Evolutionary conservation across 441 rosid genomes (phyloP).

Genomic region (Omphalea diandra): DNA sequence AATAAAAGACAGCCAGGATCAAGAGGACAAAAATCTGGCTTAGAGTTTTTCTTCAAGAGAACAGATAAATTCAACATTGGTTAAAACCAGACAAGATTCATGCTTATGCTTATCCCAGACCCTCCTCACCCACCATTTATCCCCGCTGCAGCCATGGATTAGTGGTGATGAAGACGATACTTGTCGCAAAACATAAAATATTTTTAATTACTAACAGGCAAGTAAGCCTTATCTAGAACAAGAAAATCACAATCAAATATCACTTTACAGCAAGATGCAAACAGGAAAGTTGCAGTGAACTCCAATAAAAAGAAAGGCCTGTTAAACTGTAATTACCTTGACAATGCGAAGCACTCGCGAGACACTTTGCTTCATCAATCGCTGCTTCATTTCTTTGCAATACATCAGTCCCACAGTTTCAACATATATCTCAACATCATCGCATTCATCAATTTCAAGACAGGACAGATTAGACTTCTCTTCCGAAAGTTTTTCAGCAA

Average conservation of each 20-base stretch:
- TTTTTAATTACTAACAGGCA: neutral
- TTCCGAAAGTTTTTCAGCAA: slow-evolving; percentile 62
- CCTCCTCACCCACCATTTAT: neutral
- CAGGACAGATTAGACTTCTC: slow-evolving; percentile 56
- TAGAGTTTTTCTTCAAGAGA: neutral
- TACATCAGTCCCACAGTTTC: slow-evolving; percentile 95
- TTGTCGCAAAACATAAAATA: neutral
- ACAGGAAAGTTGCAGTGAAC: slow-evolving; percentile 14
- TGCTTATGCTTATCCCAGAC: neutral
- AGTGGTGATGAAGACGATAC: neutral
- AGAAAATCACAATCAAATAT: neutral
- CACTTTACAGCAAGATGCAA: neutral
- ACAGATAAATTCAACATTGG: neutral
- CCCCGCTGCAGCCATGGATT: neutral
- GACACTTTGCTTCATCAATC: slow-evolving; percentile 88
- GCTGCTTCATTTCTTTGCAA: slow-evolving; percentile 89
- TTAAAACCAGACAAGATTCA: too few species aligned
- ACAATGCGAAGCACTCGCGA: slow-evolving; percentile 84
- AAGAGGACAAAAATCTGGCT: neutral
- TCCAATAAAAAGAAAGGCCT: slow-evolving; percentile 9
- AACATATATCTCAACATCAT: slow-evolving; percentile 85
- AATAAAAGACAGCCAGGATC: neutral
- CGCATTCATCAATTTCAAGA: slow-evolving; percentile 78
- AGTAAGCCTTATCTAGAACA: neutral
- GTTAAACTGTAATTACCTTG: slow-evolving; percentile 51